Evolutionary conservation across 805 yeast genomes (phyloP).

Genomic region (Wickerhamiella lipophila): DNA sequence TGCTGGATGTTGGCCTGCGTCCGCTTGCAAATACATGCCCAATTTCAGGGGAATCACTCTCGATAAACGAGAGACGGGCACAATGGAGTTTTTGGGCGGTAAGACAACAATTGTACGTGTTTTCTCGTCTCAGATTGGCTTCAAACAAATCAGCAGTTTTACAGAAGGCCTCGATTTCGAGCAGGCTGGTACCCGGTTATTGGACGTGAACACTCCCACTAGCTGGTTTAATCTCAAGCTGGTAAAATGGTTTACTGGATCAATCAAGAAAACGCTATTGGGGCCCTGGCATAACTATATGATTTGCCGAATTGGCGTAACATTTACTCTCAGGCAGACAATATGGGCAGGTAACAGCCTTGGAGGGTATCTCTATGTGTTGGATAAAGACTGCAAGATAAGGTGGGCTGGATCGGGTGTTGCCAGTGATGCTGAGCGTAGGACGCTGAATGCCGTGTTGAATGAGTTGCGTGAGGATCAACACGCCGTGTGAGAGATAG

Average conservation of each 20-base stretch:
- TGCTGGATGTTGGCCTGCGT: conserved; percentile 57
- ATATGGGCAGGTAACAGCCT: conserved; percentile 60
- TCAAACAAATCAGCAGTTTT: conserved; percentile 48
- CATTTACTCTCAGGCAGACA: conserved; percentile 43
- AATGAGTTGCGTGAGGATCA: conserved; percentile 2
- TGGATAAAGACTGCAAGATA: conserved; percentile 61
- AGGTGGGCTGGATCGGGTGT: conserved; percentile 90
- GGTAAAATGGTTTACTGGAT: conserved; percentile 40
- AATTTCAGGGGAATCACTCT: conserved; percentile 53
- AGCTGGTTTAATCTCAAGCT: conserved; percentile 54
- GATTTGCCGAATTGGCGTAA: conserved; percentile 47
- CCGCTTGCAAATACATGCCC: conserved; percentile 70
- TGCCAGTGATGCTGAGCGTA: conserved; percentile 52
- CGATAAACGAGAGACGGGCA: conserved; percentile 22
- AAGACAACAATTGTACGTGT: conserved; percentile 54
- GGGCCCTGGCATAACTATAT: conserved; percentile 48
- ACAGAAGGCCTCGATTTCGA: conserved; percentile 37
- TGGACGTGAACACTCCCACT: conserved; percentile 68
- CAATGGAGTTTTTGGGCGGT: conserved; percentile 34
- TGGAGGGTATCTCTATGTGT: conserved; percentile 70
- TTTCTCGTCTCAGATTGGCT: conserved; percentile 59
- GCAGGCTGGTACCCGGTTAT: conserved; percentile 42
- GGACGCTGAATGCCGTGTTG: conserved; percentile 30
- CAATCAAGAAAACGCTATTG: conserved; percentile 36
- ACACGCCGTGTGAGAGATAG: too few species aligned